phyloP scores from a whole-genome alignment of 208 protist genomes.

The Phytomonas sp. region DNA sequence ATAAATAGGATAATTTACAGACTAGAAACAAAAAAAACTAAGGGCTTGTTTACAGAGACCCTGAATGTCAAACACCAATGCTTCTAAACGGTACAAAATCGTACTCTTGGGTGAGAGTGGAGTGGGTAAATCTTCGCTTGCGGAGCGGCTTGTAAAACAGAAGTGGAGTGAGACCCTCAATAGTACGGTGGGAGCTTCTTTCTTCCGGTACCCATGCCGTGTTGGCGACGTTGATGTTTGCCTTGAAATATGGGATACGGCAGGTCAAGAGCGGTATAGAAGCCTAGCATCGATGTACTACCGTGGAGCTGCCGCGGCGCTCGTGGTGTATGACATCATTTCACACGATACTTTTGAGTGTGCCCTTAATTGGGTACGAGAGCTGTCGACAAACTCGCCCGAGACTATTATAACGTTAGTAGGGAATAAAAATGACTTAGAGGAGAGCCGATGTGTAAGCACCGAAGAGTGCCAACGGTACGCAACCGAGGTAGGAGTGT shows the following conservation, averaged over 20 bases:
- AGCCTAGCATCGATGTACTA: constrained; percentile 91
- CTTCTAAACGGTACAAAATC: constrained; percentile 68
- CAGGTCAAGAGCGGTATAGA: constrained; percentile 85
- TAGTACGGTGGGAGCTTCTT: constrained; percentile 80
- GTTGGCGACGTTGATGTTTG: constrained; percentile 49
- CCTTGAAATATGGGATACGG: constrained; percentile 89
- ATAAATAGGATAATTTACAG: background rate
- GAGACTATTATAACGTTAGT: constrained; percentile 90
- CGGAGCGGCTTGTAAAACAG: constrained; percentile 74
- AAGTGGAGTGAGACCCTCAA: constrained; percentile 60
- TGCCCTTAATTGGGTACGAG: constrained; percentile 94
- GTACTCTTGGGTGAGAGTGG: constrained; percentile 85
- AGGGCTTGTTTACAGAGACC: background rate
- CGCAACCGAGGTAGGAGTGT: constrained; percentile 35
- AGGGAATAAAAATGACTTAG: constrained; percentile 95
- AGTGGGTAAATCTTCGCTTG: constrained; percentile 86
- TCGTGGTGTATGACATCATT: constrained; percentile 96
- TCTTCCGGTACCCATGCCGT: constrained; percentile 69
- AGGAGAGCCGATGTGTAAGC: constrained; percentile 38
- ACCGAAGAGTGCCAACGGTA: constrained; percentile 41
- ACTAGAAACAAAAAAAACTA: background rate
- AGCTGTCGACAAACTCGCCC: constrained; percentile 84
- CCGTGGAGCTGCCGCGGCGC: constrained; percentile 77
- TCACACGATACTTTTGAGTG: constrained; percentile 90
- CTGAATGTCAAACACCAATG: background rate